phyloP scores from a whole-genome alignment of 2,329 filamentous ascomycete species.

The Cladosporium sp. region DNA sequence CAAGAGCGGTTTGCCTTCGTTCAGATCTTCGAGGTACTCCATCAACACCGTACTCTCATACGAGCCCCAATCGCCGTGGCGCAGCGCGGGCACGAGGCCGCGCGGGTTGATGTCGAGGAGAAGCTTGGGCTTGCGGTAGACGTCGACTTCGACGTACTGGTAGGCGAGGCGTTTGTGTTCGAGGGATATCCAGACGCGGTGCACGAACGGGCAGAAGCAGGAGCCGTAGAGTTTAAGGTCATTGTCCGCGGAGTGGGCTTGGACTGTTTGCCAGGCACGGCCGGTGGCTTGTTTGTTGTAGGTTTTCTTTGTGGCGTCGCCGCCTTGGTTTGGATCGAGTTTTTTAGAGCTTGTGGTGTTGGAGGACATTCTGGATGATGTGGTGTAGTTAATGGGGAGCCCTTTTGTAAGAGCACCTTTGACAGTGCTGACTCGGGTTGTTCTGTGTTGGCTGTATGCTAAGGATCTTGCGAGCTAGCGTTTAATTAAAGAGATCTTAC shows the following conservation, averaged over 20 bases:
- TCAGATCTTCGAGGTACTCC: conserved; percentile 83
- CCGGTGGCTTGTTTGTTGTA: conserved; percentile 73
- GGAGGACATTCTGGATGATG: neutral
- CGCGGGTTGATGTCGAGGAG: conserved; percentile 75
- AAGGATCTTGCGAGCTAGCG: neutral
- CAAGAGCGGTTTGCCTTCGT: conserved; percentile 60
- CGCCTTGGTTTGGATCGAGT: conserved; percentile 48
- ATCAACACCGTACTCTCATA: conserved; percentile 80
- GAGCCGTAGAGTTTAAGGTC: conserved; percentile 77
- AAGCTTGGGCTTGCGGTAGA: conserved; percentile 70
- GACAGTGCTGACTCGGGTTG: neutral
- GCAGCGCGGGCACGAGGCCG: conserved; percentile 73
- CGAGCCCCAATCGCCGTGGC: conserved; percentile 77
- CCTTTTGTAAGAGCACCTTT: neutral
- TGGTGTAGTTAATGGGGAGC: neutral
- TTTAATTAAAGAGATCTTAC: neutral
- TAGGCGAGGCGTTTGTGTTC: conserved; percentile 77
- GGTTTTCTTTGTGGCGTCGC: conserved; percentile 60
- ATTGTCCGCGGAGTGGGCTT: conserved; percentile 67
- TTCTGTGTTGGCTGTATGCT: neutral
- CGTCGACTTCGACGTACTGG: conserved; percentile 84
- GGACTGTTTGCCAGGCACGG: conserved; percentile 66
- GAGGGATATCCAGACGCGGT: conserved; percentile 85
- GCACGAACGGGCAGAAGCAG: conserved; percentile 85
- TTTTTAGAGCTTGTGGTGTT: conserved; percentile 23